Evolutionary conservation across 768 basidiomycete species (phyloP), one percentile per base, ranked within the genome.

Genomic region (Tylopilus sp.): DNA sequence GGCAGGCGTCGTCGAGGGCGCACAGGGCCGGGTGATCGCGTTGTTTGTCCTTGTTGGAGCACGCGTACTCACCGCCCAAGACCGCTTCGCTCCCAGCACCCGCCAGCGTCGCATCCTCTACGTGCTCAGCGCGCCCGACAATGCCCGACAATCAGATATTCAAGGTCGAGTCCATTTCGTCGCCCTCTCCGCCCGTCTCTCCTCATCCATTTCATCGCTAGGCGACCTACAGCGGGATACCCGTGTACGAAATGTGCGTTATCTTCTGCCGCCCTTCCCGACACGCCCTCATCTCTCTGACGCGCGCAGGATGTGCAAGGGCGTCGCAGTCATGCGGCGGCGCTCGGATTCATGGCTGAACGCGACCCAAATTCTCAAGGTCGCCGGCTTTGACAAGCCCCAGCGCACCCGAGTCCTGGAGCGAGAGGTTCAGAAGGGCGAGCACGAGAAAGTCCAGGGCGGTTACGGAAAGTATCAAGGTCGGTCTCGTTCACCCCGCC

Each of bases 401-500:
- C 97, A 98, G 68, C 79, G 97, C 45, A 99, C 97, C 54, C 86
- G 97, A 50, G 95, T 99, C 16, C 80, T 99, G 40, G 97, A 99
- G 72, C 84, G 97, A 59, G 97, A 99, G 73, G 87, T 99, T 8
- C 97, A 99, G 70, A 98, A 98, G 69, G 97, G 95, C 25, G 91
- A 93, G 62, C 97, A 99, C 71, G 96, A 98, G 73, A 99, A 99
- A 70, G 95, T 99, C 0, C 97, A 99, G 71, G 97, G 97, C 22
- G 97, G 97, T 3, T 99, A 98, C 71, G 97, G 97, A 61, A 99
- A 99, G 73, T 98, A 98, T 68, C 97, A 99, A 79, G 97, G 97
- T 95, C 46, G 57, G 81, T 63, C n/a, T 52, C 49, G 53, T 57
- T 41, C 53, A 21, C 26, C 30, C 34, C 30, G 25, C 40, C 50